Base-by-base conservation (phyloP, 139 green algal species). In the Marvania coccoides region DNA sequence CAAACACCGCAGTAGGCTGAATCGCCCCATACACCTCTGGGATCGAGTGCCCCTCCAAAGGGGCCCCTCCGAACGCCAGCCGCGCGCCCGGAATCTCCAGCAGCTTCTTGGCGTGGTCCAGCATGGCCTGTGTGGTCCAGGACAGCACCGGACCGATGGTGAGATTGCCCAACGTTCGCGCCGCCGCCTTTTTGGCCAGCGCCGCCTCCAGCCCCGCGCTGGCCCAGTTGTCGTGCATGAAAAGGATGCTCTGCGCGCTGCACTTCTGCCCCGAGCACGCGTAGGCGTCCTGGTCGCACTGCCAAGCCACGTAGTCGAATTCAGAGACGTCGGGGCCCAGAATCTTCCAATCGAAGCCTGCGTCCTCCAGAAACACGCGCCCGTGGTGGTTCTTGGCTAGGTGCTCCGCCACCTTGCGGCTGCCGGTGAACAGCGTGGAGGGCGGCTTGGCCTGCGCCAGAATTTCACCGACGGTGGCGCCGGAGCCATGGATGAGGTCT, bases 271-370 rank as follows among this genome's bases (percentile, higher is more conserved):
- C 93, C 42, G 59, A 87, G 87, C 84, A 96, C 0, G 93, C 90
- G 60, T 97, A 98, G 0, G 93, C 93, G 53, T 98, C 93, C 78
- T 98, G 93, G 72, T 98, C 93, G 61, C 86, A 94, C 70, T 85
- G 69, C 89, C 88, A 97, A 2, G 93, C 89, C 48, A 96, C 86
- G 56, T 97, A 96, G 34, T 93, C 86, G 30, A 90, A 75, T 60
- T 94, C 72, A 0, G 33, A 29, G 23, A 90, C 87, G 67, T 96
- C 89, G 2, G 90, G 90, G 4, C 91, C 91, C 37, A 97, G 78
- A 12, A 97, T 83, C 80, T 98, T 98, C 93, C 93, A 98, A 81
- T 98, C 93, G 65, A 97, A 98, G 2, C 93, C 93, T 1, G 93
- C 93, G 64, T 98, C 93, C 78, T 98, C 93, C 42, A 98, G 67